Percentiles rank a stretch among this genome's conserved stretches.
Conservation (phyloP, 805 yeast species). For the Priceomyces haplophilus region DNA sequence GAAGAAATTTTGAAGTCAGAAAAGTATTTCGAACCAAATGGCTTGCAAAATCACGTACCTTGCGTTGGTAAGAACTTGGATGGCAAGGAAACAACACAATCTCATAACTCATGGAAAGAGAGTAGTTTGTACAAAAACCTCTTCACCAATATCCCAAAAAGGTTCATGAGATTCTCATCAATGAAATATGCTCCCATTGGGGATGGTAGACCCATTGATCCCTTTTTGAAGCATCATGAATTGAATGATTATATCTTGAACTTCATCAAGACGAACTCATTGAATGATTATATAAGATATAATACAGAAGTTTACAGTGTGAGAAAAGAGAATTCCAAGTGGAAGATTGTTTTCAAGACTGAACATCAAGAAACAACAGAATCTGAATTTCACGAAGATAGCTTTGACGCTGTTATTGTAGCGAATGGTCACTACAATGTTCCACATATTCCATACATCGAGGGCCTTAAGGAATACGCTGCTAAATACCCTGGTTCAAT, state of each 20-base stretch:
- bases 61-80: slow-evolving; percentile 15
- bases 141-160: slow-evolving; percentile 41
- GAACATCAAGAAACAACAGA: slow-evolving; percentile 6
- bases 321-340: slow-evolving; percentile 31
- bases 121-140: slow-evolving; percentile 36
- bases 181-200: slow-evolving; percentile 19
- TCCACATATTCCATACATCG: slow-evolving; percentile 33
- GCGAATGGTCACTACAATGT: slow-evolving; percentile 39
- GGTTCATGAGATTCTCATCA: slow-evolving; percentile 37
- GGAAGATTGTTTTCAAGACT: slow-evolving; percentile 31
- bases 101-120: slow-evolving; percentile 25
- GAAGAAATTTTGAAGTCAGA: slow-evolving; percentile 29
- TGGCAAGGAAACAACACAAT: slow-evolving; percentile 9
- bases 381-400: slow-evolving; percentile 43
- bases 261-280: slow-evolving; percentile 24
- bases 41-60: slow-evolving; percentile 17
- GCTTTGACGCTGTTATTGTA: slow-evolving; percentile 41
- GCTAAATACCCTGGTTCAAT: slow-evolving; percentile 21
- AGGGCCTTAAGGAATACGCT: slow-evolving; percentile 32
- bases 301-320: slow-evolving; percentile 40
- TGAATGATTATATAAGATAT: slow-evolving; percentile 32
- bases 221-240: slow-evolving; percentile 37
- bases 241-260: slow-evolving; percentile 20
- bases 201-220: slow-evolving; percentile 24
- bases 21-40: slow-evolving; percentile 30